Evolutionary conservation across 768 basidiomycete species (phyloP), one percentile per base, ranked within the genome.

Genomic region (Sporobolomyces phaffii): DNA sequence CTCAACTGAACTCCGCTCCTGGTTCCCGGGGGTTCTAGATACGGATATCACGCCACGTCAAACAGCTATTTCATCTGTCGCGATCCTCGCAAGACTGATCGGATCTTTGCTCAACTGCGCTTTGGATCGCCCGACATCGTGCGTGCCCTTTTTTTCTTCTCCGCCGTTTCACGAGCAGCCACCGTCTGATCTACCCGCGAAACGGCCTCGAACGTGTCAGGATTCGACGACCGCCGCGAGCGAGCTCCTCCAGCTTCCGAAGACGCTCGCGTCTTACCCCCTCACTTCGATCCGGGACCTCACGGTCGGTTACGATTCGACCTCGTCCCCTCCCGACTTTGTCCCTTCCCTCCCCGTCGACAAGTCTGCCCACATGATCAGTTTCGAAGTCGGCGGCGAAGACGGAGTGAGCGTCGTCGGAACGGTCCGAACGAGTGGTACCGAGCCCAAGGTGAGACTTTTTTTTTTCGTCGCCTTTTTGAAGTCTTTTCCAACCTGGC

Each of bases 381-480:
- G 88, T 70, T 87, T 93, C 76, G 79, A 84, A 58, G 87, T 74
- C 3, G 72, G 60, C 2, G 48, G 72, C 53, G 13, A 77, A 78
- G 33, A 82, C 77, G 7, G 81, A 80, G 28, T 83, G 78, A 67
- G 41, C 28, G 81, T 91, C 47, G 83, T 84, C 1, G 78, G 91
- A 56, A 92, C 91, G 1, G 82, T 84, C 40, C 87, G 90, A 60
- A 92, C 90, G 33, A 90, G 88, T 72, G 91, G 91, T 24, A 93
- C 91, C 18, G 90, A 92, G 73, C 90, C 90, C 0, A 92, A 92
- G 84, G 89, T 87, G 33, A 31, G 69, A n/a, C n/a, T n/a, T n/a
- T n/a, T n/a, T n/a, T n/a, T n/a, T n/a, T n/a, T n/a, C n/a, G n/a
- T n/a, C n/a, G n/a, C n/a, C n/a, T n/a, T n/a, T n/a, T n/a, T n/a